A percentile compares a stretch with the other conserved stretches of the same genome.
Evolutionary conservation across 768 basidiomycete species (phyloP).

Genomic region (Panellus pusillus): DNA sequence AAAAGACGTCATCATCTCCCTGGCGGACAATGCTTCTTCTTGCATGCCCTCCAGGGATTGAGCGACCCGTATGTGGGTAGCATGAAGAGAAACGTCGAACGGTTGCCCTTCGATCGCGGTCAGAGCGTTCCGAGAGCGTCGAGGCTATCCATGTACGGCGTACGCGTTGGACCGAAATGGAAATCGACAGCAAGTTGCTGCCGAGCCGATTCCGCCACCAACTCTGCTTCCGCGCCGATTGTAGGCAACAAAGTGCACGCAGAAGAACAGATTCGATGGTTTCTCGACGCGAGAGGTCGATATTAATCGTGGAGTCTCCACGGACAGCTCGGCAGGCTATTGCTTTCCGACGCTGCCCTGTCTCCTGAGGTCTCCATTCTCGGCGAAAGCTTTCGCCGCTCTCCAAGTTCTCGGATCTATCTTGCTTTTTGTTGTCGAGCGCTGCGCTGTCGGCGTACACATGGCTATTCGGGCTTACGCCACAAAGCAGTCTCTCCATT

Average conservation of each 20-base stretch:
- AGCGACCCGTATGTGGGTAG: constrained; percentile 64
- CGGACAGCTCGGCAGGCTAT: background rate
- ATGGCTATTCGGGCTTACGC: constrained; percentile 18
- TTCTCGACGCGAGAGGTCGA: background rate
- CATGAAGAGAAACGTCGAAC: constrained; percentile 63
- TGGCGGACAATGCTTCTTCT: constrained; percentile 58
- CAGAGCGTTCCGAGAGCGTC: constrained; percentile 63
- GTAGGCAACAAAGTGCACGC: background rate
- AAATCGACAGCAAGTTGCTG: background rate
- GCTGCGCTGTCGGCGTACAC: constrained; percentile 16
- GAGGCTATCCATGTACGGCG: constrained; percentile 32
- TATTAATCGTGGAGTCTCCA: background rate
- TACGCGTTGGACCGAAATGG: background rate
- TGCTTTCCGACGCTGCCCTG: background rate
- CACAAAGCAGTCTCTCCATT: constrained; percentile 15
- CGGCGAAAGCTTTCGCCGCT: background rate
- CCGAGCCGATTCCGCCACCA: background rate
- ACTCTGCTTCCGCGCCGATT: background rate
- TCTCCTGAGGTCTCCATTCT: constrained; percentile 15
- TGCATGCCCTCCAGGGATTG: constrained; percentile 55
- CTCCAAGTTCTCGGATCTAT: constrained; percentile 18
- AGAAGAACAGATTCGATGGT: background rate
- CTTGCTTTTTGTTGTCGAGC: constrained; percentile 17
- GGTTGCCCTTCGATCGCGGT: constrained; percentile 58
- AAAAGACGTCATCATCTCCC: constrained; percentile 64